Conservation (phyloP, 1,284 basidiomycete genomes). For the Phellinidium pouzarii region DNA sequence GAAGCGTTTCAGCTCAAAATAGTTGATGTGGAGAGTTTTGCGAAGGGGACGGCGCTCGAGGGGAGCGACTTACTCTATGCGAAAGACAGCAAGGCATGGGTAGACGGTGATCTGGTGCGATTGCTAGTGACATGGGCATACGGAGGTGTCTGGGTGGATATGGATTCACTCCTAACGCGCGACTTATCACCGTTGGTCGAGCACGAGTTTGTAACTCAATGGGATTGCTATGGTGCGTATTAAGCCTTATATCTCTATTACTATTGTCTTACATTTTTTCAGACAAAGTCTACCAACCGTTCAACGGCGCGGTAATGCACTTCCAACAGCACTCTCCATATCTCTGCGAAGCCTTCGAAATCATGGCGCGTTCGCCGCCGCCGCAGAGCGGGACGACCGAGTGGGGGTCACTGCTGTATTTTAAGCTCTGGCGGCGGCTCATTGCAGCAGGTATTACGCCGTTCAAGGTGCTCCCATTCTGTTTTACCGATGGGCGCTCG, state of each 20-base stretch:
- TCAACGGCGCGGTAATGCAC: slow-evolving; percentile 92
- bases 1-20: slow-evolving; percentile 61
- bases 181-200: slow-evolving; percentile 79
- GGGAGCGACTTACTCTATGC: slow-evolving; percentile 48
- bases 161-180: slow-evolving; percentile 86
- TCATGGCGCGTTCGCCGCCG: slow-evolving; percentile 70
- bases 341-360: slow-evolving; percentile 89
- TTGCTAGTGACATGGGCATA: slow-evolving; percentile 83
- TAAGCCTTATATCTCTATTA: background rate
- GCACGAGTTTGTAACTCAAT: slow-evolving; percentile 91
- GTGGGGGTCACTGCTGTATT: slow-evolving; percentile 88
- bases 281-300: slow-evolving; percentile 82
- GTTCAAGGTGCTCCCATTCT: slow-evolving; percentile 88
- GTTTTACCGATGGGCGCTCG: slow-evolving; percentile 83
- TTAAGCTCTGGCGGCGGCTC: slow-evolving; percentile 80
- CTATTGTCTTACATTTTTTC: slow-evolving; percentile 17
- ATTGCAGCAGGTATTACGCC: slow-evolving; percentile 66
- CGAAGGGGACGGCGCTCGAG: slow-evolving; percentile 70
- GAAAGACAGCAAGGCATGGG: slow-evolving; percentile 78
- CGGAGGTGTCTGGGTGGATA: slow-evolving; percentile 92
- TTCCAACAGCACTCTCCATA: slow-evolving; percentile 85
- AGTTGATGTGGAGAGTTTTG: slow-evolving; percentile 62
- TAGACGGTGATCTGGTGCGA: slow-evolving; percentile 87
- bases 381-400: slow-evolving; percentile 79
- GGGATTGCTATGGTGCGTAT: slow-evolving; percentile 88